Evolutionary conservation across 1,139 yeast genomes (phyloP).

Genomic region (Yamadazyma diospyri): DNA sequence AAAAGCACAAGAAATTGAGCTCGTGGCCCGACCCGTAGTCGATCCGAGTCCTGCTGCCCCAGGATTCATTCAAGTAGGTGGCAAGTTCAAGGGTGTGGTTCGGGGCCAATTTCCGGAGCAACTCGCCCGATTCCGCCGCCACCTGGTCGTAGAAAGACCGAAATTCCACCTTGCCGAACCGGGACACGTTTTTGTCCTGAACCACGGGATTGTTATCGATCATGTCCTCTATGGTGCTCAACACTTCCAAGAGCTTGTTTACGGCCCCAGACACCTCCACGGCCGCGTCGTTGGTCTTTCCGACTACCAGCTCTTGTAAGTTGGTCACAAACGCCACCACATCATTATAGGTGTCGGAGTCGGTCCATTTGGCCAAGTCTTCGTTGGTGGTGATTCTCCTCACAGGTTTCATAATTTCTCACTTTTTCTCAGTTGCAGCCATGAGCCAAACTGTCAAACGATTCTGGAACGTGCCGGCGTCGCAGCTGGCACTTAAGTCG

Average conservation of each 20-base stretch:
- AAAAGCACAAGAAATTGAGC: slow-evolving; percentile 72
- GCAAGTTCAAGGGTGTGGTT: slow-evolving; percentile 31
- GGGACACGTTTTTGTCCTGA: slow-evolving; percentile 59
- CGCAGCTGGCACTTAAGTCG: neutral
- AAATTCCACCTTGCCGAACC: slow-evolving; percentile 92
- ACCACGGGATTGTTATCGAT: slow-evolving; percentile 64
- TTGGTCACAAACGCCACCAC: slow-evolving; percentile 53
- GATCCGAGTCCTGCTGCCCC: slow-evolving; percentile 83
- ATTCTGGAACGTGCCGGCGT: slow-evolving; percentile 2
- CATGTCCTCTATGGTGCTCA: slow-evolving; percentile 43
- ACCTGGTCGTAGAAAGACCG: slow-evolving; percentile 80
- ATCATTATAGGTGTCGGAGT: slow-evolving; percentile 46
- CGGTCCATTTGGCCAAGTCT: slow-evolving; percentile 66
- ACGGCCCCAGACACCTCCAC: slow-evolving; percentile 31
- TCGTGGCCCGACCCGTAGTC: slow-evolving; percentile 99
- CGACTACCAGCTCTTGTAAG: slow-evolving; percentile 67
- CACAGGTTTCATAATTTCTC: slow-evolving; percentile 28
- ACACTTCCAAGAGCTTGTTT: slow-evolving; percentile 29
- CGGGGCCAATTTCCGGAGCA: slow-evolving; percentile 14
- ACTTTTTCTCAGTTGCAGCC: neutral
- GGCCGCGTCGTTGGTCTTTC: slow-evolving; percentile 51
- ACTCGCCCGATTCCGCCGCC: slow-evolving; percentile 19
- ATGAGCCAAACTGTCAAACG: neutral
- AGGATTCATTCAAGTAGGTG: slow-evolving; percentile 62
- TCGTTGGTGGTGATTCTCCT: slow-evolving; percentile 55